These are phyloP conservation scores for Alternaria conjuncta DNA, from an alignment of 2,329 filamentous ascomycete genomes.

Conservation along the genomic window DNA sequence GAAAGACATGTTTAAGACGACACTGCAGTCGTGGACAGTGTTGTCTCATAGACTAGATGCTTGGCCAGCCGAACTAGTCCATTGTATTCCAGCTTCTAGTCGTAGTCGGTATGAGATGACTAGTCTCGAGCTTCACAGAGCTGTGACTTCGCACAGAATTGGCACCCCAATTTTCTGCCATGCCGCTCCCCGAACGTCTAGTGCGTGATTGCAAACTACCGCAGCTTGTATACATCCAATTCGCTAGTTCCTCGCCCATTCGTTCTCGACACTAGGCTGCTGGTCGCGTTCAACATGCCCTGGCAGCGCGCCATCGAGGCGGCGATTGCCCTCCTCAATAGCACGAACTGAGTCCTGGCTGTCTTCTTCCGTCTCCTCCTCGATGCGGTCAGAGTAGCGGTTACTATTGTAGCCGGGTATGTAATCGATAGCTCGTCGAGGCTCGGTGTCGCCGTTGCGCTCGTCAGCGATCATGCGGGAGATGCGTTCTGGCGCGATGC, in stretches of 20 bases:
- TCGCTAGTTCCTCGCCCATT: conserved; percentile 28
- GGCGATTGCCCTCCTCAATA: conserved; percentile 27
- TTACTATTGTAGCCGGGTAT: conserved; percentile 32
- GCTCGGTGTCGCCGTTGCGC: conserved; percentile 26
- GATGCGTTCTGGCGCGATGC: conserved; percentile 38
- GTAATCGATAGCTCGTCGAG: conserved; percentile 38
- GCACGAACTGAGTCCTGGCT: conserved; percentile 20
- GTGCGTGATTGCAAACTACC: not conserved
- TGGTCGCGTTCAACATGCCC: conserved; percentile 22
- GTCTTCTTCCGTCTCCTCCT: conserved; percentile 33
- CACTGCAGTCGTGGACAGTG: not conserved
- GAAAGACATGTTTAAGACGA: not conserved
- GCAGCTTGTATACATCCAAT: not conserved
- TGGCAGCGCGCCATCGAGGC: conserved; percentile 24
- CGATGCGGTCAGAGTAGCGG: conserved; percentile 38
- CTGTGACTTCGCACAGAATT: not conserved
- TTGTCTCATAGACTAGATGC: not conserved
- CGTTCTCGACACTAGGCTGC: conserved; percentile 32
- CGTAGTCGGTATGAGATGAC: not conserved
- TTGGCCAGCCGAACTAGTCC: not conserved
- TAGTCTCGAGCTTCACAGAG: not conserved
- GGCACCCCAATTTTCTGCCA: not conserved
- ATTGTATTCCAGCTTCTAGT: not conserved
- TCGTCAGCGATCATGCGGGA: conserved; percentile 42
- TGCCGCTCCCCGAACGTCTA: not conserved